Base-by-base conservation (phyloP, 352 stramenopile species). In the Phytophthora sp. region DNA sequence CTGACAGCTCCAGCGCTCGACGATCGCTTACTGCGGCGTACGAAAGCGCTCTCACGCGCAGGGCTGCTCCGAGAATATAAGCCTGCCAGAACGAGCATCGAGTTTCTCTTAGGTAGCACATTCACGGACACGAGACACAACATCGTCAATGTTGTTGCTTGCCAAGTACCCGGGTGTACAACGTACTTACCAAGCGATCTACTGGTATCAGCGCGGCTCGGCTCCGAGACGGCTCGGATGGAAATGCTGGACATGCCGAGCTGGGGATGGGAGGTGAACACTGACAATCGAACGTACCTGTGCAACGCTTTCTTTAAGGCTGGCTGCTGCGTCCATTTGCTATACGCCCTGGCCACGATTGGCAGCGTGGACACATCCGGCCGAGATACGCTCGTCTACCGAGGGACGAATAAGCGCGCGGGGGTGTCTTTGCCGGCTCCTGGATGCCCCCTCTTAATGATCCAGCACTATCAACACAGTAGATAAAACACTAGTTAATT, bases 291-390 rank as follows among this genome's bases (percentile, higher is more conserved):
- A 1, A 28, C 3, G 0, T 69, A 24, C 15, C 60, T 44, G 10
- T 68, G 60, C 15, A 24, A 27, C 3, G 24, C 20, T 8, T 62
- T 20, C 20, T 34, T 38, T 11, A 70, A 64, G 32, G 28, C n/a
- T 7, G 45, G 48, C 2, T 41, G n/a, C 15, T 64, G 61, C 13
- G 32, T 65, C 1, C 60, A 70, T 17, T 13, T 65, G 0, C 32
- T 70, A 8, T 53, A 37, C 26, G 41, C 62, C 5, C 15, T 60
- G 6, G 55, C 18, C 1, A 24, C 26, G 8, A 12, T 24, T 3
- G 38, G 45, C 2, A n/a, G 20, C 13, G 30, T 64, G 7, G 44
- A 38, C 23, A 20, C 23, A 1, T 27, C 34, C 21, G 55, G 55
- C 2, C 5, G 55, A 3, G 45, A 52, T 4, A 64, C 28, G 27